Base-by-base conservation (phyloP, 106 monocot genomes). In the Phalaenopsis equestris region DNA sequence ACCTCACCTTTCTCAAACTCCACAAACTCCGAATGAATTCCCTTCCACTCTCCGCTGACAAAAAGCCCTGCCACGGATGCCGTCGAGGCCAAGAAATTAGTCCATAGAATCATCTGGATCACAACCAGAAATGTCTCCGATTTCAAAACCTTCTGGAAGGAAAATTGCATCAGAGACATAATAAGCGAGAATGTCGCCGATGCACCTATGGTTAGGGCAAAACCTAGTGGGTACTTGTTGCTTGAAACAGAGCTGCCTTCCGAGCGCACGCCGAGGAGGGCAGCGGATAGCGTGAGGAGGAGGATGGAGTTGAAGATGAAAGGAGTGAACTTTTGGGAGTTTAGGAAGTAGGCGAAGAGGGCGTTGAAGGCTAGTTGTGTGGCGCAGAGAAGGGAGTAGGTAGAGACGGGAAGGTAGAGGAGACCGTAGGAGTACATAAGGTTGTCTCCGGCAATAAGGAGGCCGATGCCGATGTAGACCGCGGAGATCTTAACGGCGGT, bases 391-490 rank as follows among this genome's bases (percentile, higher is more conserved):
- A 88, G 82, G 77, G 85, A 83, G 82, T 83, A 88, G 2, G 88
- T 88, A 36, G 88, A 88, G 21, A 85, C 83, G 2, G 88, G 88
- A 56, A 88, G 83, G 45, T 88, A 88, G 18, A 88, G 24, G 78
- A 88, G 85, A 39, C 88, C 86, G 55, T 88, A 88, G 42, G 88
- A 85, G 78, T 86, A 88, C 86, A 88, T 86, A 17, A 88, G 77
- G 75, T 85, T 75, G 67, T 88, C 83, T 8, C 42, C 86, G 11
- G 88, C 83, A 17, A 80, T 73, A 46, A 86, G 73, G 73, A 88
- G 85, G 36, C 86, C 86, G n/a, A 88, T 15, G n/a, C 24, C 36
- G 14, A 79, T 12, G 56, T 86, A 88, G 36, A 81, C 67, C 0
- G 56, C 14, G 46, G 65, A 42, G 11, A 88, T 24, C 46, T 81